Evolutionary conservation across 2,329 filamentous ascomycete genomes (phyloP).

Genomic region (Colletotrichum sublineola): DNA sequence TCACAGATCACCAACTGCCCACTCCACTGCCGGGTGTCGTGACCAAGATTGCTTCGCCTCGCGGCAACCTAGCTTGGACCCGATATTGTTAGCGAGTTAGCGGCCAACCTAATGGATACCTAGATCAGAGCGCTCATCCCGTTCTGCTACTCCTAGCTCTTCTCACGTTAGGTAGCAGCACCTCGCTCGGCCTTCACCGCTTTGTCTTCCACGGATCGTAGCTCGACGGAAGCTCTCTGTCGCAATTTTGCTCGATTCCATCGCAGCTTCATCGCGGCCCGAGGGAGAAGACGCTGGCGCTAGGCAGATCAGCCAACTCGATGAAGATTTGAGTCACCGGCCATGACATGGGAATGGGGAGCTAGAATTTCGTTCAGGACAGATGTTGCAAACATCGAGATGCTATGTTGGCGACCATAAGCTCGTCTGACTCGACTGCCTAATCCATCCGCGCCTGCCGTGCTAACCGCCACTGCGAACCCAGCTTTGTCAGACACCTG

Average conservation of each 20-base stretch:
- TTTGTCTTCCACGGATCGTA: constrained; percentile 9
- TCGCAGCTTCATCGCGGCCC: not conserved
- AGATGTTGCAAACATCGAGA: not conserved
- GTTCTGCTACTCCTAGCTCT: not conserved
- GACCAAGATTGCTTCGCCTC: constrained; percentile 6
- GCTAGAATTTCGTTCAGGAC: not conserved
- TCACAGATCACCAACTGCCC: constrained; percentile 16
- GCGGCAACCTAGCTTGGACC: constrained; percentile 3
- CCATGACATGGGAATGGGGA: not conserved
- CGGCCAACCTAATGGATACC: not conserved
- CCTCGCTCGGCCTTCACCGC: constrained; percentile 25
- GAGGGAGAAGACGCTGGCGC: not conserved
- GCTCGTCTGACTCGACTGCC: constrained; percentile 7
- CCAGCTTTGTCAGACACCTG: constrained; percentile 7
- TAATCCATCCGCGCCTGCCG: constrained; percentile 8
- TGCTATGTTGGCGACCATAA: not conserved
- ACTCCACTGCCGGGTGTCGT: constrained; percentile 4
- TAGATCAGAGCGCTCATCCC: not conserved
- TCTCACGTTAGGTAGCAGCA: constrained; percentile 2
- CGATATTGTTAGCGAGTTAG: constrained; percentile 6
- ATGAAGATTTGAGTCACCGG: not conserved
- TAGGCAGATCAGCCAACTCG: not conserved
- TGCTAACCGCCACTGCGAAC: constrained; percentile 20
- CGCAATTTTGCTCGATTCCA: not conserved
- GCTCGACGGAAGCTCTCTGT: constrained; percentile 7